Evolutionary conservation across 1,284 basidiomycete genomes (phyloP), one percentile per base, ranked within the genome.

Genomic region (Agaricales sp.): DNA sequence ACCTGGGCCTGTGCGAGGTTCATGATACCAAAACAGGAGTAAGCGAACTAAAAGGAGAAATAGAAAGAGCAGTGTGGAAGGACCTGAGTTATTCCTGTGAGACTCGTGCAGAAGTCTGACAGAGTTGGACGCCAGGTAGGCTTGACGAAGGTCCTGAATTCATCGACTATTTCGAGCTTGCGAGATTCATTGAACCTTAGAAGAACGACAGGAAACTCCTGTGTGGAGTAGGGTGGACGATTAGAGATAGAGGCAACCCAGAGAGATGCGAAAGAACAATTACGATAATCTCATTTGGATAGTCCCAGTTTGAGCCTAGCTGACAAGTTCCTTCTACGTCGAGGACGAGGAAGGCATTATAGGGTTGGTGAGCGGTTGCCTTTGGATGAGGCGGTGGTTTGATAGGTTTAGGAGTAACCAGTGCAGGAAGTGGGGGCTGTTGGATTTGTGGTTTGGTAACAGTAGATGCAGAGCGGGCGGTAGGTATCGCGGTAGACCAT

Each of bases 11-110:
- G 61, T 30, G 48, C n/a, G n/a, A 47, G 6, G 6, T 30, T 14
- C 26, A 30, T 30, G 6, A 14, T 53, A 43, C 24, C 51, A 30
- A 11, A 35, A 37, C 13, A 45, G 22, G 37, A 11, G 11, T 47
- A 25, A 49, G 38, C 35, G 3, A 14, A 22, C 44, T 24, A 41
- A 13, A 53, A 4, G 14, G 53, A 50, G 43, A 50, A 30, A 52
- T 41, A 18, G 19, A 20, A 55, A 48, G 45, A 50, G 50, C 14
- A 45, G 23, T 66, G 4, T 73, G 53, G n/a, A n/a, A n/a, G n/a
- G 53, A 92, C 91, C 74, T 98, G 94, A 13, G 82, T 85, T 51
- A 99, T 93, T 13, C 93, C 92, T 3, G 95, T 99, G 46, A 99
- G 71, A 25, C 78, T 65, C 2, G 74, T 88, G 64, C 94, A 98